Evolutionary conservation across 2,329 filamentous ascomycete genomes (phyloP).

Genomic region (Sporothrix schenckii): DNA sequence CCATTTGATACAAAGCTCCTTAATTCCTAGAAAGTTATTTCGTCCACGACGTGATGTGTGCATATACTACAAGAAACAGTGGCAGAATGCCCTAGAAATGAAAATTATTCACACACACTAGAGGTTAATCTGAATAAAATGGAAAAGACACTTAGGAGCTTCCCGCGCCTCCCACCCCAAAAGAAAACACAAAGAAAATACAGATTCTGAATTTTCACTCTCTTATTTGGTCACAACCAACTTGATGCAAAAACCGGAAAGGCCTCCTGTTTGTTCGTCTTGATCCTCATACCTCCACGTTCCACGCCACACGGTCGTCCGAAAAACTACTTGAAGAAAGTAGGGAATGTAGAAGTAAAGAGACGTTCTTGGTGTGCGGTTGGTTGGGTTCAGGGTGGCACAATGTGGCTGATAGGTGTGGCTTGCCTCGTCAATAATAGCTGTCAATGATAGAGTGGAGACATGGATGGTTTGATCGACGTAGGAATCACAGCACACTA

Average conservation of each 20-base stretch:
- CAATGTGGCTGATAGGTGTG: slow-evolving; percentile 18
- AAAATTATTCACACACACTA: too few relatives aligned
- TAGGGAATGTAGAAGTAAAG: too few relatives aligned
- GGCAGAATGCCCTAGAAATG: too few relatives aligned
- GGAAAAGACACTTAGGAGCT: too few relatives aligned
- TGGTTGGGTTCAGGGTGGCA: background rate
- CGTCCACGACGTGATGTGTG: background rate
- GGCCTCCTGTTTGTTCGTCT: slow-evolving; percentile 22
- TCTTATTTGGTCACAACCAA: background rate
- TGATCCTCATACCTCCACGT: slow-evolving; percentile 13
- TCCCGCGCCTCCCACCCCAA: too few relatives aligned
- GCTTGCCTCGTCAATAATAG: background rate
- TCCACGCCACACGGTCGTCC: slow-evolving; percentile 10
- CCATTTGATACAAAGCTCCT: background rate
- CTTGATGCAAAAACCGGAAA: background rate
- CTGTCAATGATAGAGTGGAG: background rate
- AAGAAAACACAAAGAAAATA: background rate
- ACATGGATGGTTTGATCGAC: slow-evolving; percentile 22
- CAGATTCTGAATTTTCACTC: background rate
- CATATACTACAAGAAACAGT: background rate
- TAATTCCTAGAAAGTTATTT: background rate
- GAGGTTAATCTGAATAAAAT: too few relatives aligned
- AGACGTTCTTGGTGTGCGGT: background rate
- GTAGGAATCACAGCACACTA: background rate
- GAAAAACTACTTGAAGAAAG: background rate